Percentiles rank a stretch among this genome's conserved stretches.
These are phyloP conservation scores for Fraxinus velutina DNA, from an alignment of 305 asterid genomes.

Conservation along the genomic window DNA sequence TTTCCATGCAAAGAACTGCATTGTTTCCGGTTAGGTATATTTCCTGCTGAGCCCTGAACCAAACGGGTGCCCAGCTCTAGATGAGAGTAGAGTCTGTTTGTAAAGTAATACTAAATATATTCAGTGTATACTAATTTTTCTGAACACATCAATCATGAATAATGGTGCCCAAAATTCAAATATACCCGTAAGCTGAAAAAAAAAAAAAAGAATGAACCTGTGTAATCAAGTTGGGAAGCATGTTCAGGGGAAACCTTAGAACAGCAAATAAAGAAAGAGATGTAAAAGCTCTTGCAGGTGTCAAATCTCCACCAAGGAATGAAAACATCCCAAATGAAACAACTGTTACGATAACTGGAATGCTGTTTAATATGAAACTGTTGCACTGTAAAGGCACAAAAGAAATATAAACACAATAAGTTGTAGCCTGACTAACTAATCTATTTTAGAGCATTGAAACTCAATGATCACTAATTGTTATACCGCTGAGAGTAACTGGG, in stretches of 20 bases:
- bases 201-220: slow-evolving; percentile 49
- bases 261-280: slow-evolving; percentile 82
- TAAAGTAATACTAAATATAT: neutral
- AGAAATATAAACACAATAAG: slow-evolving; percentile 15
- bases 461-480: slow-evolving; percentile 18
- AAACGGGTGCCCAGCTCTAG: neutral
- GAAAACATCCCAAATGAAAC: slow-evolving; percentile 81
- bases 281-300: slow-evolving; percentile 91
- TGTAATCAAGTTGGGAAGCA: slow-evolving; percentile 86
- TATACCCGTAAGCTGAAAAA: neutral
- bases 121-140: neutral
- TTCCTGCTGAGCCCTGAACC: neutral
- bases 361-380: slow-evolving; percentile 79
- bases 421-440: slow-evolving; percentile 10
- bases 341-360: slow-evolving; percentile 81
- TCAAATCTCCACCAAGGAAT: slow-evolving; percentile 81
- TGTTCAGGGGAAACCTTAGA: slow-evolving; percentile 67
- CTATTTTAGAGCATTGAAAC: neutral
- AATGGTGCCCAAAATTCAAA: neutral
- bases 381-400: slow-evolving; percentile 60
- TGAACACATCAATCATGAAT: neutral
- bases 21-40: neutral
- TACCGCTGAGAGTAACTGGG: slow-evolving; percentile 82
- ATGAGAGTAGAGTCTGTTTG: neutral
- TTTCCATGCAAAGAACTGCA: neutral